Base-by-base conservation (phyloP, 495 filamentous ascomycete genomes). In the Letharia lupina region DNA sequence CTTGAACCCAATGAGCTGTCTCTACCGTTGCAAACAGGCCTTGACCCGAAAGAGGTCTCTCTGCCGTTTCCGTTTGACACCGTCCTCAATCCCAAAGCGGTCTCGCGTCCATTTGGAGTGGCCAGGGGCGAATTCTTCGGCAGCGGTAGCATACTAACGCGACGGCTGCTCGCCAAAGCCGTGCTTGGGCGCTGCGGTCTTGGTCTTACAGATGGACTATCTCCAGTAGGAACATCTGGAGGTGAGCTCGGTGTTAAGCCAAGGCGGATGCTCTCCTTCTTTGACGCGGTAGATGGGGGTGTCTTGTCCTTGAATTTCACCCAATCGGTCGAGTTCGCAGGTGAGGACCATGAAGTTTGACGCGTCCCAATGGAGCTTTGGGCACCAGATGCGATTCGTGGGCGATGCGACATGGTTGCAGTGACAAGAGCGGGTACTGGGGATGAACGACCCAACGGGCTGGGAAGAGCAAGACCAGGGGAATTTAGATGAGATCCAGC, bases 141-240 rank as follows among this genome's bases (percentile, higher is more conserved):
- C 58, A 80, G 44, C 28, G 81, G 81, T 20, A 83, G 72, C 58
- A 83, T 71, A 72, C 82, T 84, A 54, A 72, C 74, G 28, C 83
- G 78, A n/a, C 80, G 77, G 58, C 74, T 79, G 28, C 70, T 70
- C 20, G 77, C 79, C 5, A 83, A 70, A 8, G 81, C 69, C 0
- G 80, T 83, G 1, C 73, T 78, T 5, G 80, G 80, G 12, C 80
- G 76, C 7, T 69, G 60, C 3, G 72, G 59, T 63, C 78, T 80
- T 28, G 72, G 75, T 18, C 77, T 76, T 52, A 72, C 77, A 18
- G 67, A 69, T 12, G 74, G 72, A 42, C 66, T 68, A 16, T 37
- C 50, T 65, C 5, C 72, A 63, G 72, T 66, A 40, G 42, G 16
- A 0, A 20, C 31, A 35, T 62, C 45, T 63, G 54, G 37, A 20